Percentiles rank a stretch among this genome's conserved stretches.
These are phyloP conservation scores for Fraxinus sp. DNA, from an alignment of 305 asterid species.

Conservation along the genomic window DNA sequence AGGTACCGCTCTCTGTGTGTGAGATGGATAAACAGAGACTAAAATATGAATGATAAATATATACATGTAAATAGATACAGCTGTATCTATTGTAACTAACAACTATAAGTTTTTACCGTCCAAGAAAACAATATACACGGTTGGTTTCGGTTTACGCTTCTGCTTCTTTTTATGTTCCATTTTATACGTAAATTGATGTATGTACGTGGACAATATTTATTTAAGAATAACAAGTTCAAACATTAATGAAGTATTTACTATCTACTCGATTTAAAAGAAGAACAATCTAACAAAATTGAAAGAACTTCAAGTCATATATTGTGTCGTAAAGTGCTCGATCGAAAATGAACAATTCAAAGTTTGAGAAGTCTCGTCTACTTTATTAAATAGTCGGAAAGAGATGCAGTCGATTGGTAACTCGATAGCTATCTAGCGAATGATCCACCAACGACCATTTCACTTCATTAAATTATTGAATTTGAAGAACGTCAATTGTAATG, in stretches of 20 bases:
- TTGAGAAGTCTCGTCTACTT: too few species aligned
- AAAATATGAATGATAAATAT: conserved; percentile 9
- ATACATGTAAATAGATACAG: conserved; percentile 15
- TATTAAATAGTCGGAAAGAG: too few species aligned
- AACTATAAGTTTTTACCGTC: conserved; percentile 10
- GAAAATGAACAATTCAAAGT: too few species aligned
- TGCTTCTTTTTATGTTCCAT: not conserved
- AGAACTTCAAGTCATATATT: too few species aligned
- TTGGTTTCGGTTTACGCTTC: not conserved
- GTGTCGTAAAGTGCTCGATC: too few species aligned
- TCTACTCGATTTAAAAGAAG: not conserved
- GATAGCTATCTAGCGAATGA: too few species aligned
- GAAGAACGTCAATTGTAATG: not conserved
- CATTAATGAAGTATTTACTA: too few species aligned
- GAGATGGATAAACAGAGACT: conserved; percentile 7
- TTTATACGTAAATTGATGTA: not conserved
- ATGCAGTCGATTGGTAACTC: too few species aligned
- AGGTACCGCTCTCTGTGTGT: conserved; percentile 10
- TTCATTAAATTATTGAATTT: not conserved
- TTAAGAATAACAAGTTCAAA: not conserved
- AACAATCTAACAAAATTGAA: not conserved
- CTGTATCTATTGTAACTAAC: conserved; percentile 27
- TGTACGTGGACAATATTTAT: not conserved
- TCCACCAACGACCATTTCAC: too few species aligned
- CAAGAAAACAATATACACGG: conserved; percentile 7